Conservation (phyloP, 2,329 filamentous ascomycete species). For the Cladosporium halotolerans region DNA sequence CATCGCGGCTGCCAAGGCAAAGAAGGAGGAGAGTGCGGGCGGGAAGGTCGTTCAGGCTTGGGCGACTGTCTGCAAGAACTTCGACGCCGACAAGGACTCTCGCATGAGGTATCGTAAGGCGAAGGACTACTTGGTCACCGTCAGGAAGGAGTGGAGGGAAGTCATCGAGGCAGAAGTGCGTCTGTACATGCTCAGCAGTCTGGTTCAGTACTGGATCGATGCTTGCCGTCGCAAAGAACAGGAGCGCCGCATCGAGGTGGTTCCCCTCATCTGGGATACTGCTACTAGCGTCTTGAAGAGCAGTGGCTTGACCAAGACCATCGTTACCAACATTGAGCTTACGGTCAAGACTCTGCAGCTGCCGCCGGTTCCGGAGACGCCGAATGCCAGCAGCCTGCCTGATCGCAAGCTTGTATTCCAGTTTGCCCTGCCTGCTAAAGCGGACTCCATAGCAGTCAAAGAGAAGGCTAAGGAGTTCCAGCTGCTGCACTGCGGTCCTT, state of each 20-base stretch:
- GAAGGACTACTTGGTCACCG: conserved; percentile 41
- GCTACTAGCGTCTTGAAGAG: conserved; percentile 34
- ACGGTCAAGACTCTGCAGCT: conserved; percentile 36
- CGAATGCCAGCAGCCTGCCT: conserved; percentile 11
- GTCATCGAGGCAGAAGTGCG: conserved; percentile 41
- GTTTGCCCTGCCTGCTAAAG: conserved; percentile 31
- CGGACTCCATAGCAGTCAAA: conserved; percentile 24
- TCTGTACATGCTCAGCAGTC: conserved; percentile 44
- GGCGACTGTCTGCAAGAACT: conserved; percentile 39
- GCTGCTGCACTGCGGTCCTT: conserved; percentile 62
- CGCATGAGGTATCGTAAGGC: conserved; percentile 45
- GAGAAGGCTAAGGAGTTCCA: conserved; percentile 56
- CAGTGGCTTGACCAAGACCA: conserved; percentile 37
- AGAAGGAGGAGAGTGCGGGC: conserved; percentile 36
- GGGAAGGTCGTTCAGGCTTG: conserved; percentile 41
- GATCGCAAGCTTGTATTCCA: conserved; percentile 39
- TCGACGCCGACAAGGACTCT: conserved; percentile 42
- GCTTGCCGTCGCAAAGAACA: conserved; percentile 32
- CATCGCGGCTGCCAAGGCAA: conserved; percentile 36
- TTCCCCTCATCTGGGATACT: conserved; percentile 43
- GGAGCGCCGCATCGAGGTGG: conserved; percentile 34
- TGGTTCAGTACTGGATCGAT: conserved; percentile 45
- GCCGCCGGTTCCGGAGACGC: conserved; percentile 28
- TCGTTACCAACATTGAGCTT: conserved; percentile 31
- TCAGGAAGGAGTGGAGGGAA: conserved; percentile 35